These are phyloP conservation scores for Monosporascus sp. DNA, from an alignment of 2,329 filamentous ascomycete genomes.

Conservation along the genomic window DNA sequence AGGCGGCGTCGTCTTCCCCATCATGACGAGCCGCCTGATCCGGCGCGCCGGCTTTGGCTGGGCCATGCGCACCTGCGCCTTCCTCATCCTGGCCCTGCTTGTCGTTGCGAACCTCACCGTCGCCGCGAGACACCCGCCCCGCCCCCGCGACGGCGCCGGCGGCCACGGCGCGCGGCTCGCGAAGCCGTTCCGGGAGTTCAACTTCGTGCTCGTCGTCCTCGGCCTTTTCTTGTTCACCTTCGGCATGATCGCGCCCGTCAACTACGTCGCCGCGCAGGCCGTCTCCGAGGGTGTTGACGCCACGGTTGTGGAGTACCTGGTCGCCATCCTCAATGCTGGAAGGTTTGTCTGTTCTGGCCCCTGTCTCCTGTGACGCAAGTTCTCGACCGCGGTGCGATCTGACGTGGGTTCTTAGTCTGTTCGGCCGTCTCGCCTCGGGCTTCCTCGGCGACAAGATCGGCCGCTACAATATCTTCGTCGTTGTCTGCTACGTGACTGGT, in stretches of 20 bases:
- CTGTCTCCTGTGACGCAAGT: background rate
- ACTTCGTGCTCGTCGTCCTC: slow-evolving; percentile 25
- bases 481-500: slow-evolving; percentile 34
- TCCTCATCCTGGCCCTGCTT: slow-evolving; percentile 22
- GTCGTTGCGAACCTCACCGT: slow-evolving; percentile 29
- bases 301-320: slow-evolving; percentile 27
- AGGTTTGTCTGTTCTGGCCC: background rate
- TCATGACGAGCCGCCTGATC: slow-evolving; percentile 13
- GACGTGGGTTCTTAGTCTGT: background rate
- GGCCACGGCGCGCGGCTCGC: slow-evolving; percentile 3
- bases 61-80: slow-evolving; percentile 24
- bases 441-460: slow-evolving; percentile 8
- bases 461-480: slow-evolving; percentile 24
- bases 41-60: slow-evolving; percentile 20
- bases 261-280: slow-evolving; percentile 30
- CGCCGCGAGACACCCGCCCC: slow-evolving; percentile 19
- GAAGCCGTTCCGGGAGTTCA: slow-evolving; percentile 21
- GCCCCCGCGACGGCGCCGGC: slow-evolving; percentile 14
- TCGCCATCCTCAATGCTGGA: slow-evolving; percentile 35
- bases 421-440: slow-evolving; percentile 5
- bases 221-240: slow-evolving; percentile 32
- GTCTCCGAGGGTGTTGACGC: slow-evolving; percentile 22
- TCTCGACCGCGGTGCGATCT: background rate
- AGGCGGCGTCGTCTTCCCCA: slow-evolving; percentile 16
- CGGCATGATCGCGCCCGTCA: slow-evolving; percentile 33